Evolutionary conservation across 257 asterid species (phyloP).

Genomic region (Cinchona pubescens): DNA sequence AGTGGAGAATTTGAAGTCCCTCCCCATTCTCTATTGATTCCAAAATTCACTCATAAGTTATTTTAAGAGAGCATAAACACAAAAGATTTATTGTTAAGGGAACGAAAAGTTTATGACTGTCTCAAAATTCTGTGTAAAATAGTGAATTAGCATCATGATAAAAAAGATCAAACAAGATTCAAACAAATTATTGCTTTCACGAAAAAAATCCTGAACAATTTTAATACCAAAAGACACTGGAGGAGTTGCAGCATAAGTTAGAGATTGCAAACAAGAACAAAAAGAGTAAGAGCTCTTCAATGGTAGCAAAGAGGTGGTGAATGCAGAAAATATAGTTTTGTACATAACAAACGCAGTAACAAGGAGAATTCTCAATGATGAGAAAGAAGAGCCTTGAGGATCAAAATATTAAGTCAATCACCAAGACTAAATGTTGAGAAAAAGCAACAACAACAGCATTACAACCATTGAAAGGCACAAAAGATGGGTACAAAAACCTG

Average conservation of each 20-base stretch:
- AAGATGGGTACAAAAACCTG: not conserved
- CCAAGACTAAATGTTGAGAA: not conserved
- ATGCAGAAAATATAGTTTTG: not conserved
- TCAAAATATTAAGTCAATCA: not conserved
- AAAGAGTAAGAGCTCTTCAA: not conserved
- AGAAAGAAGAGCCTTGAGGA: not conserved
- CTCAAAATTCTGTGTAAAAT: not conserved
- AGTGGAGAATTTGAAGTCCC: conserved; percentile 94
- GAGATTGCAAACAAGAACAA: not conserved
- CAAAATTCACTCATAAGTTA: conserved; percentile 21
- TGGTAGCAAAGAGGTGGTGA: not conserved
- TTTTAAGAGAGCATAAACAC: conserved; percentile 8
- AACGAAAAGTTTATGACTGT: not conserved
- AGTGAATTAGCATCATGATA: not conserved
- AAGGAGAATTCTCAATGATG: not conserved
- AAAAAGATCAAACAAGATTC: not conserved
- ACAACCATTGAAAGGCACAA: not conserved
- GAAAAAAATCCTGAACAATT: too few species aligned
- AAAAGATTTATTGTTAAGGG: not conserved
- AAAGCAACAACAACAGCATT: too few species aligned
- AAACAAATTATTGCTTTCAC: not conserved
- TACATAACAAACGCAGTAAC: not conserved
- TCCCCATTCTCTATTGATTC: conserved; percentile 78
- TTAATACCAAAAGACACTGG: not conserved
- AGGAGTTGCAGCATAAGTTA: not conserved